phyloP scores from a whole-genome alignment of 805 yeast genomes.

The Candida ficus region DNA sequence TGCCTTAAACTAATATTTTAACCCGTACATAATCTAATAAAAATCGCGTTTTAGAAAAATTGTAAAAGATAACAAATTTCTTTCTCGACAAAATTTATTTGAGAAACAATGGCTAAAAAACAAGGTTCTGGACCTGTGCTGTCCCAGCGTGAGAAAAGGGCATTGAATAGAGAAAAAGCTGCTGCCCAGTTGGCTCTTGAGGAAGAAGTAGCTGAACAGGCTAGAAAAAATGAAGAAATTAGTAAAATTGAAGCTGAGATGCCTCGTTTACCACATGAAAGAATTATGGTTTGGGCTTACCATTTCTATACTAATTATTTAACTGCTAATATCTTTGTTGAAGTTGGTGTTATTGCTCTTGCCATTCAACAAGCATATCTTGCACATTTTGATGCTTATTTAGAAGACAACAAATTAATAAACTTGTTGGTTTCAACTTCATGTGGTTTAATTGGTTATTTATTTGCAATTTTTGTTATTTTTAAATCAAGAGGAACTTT shows the following conservation, averaged over 20 bases:
- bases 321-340: conserved; percentile 22
- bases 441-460: conserved; percentile 21
- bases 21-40: no score
- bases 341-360: conserved; percentile 22
- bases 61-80: no score
- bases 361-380: conserved; percentile 20
- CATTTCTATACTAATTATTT: conserved; percentile 16
- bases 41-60: no score
- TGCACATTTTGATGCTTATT: conserved; percentile 8
- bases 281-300: conserved; percentile 15
- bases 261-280: conserved; percentile 20
- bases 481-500: conserved; percentile 10
- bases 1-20: no score
- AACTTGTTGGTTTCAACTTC: conserved; percentile 19
- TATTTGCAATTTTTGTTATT: conserved; percentile 19
- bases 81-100: no score
- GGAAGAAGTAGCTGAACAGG: conserved; percentile 1
- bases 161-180: conserved; percentile 5
- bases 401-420: conserved; percentile 13
- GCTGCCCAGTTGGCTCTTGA: no score
- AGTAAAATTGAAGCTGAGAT: conserved; percentile 3
- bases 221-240: background rate
- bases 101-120: conserved; percentile 8
- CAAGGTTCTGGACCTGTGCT: conserved; percentile 12
- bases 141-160: conserved; percentile 20